phyloP scores from a whole-genome alignment of 352 stramenopile genomes.

The Globisporangium lucens region DNA sequence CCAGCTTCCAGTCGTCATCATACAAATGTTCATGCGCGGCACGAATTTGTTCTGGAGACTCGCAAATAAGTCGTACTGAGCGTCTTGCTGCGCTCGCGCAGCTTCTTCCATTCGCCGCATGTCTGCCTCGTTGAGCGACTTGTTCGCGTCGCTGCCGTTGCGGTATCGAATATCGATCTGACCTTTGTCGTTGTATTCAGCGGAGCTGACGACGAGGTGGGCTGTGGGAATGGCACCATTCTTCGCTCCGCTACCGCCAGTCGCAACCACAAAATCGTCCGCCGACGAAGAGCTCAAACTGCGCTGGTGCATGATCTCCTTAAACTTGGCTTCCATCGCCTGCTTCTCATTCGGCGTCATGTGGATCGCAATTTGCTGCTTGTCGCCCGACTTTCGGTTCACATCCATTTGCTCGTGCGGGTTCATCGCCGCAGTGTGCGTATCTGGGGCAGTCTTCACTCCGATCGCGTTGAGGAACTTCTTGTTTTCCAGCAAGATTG shows the following conservation, averaged over 20 bases:
- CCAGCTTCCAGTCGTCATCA: constrained; percentile 67
- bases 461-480: constrained; percentile 38
- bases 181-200: constrained; percentile 29
- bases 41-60: constrained; percentile 24
- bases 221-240: not conserved
- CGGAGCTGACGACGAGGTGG: constrained; percentile 17
- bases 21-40: constrained; percentile 67
- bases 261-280: not conserved
- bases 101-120: constrained; percentile 24
- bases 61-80: constrained; percentile 23
- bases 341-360: constrained; percentile 35
- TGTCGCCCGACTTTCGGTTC: constrained; percentile 22
- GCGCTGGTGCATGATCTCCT: constrained; percentile 37
- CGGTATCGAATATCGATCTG: constrained; percentile 33
- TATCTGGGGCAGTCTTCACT: constrained; percentile 34
- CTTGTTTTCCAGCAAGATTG: constrained; percentile 44
- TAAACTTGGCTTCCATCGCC: constrained; percentile 36
- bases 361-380: constrained; percentile 46
- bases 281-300: constrained; percentile 5
- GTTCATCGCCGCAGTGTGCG: constrained; percentile 52
- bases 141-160: constrained; percentile 22
- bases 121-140: constrained; percentile 25
- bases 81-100: constrained; percentile 22
- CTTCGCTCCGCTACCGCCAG: not conserved
- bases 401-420: constrained; percentile 35